Evolutionary conservation across 2,329 filamentous ascomycete genomes (phyloP).

Genomic region (Alternaria viburni): DNA sequence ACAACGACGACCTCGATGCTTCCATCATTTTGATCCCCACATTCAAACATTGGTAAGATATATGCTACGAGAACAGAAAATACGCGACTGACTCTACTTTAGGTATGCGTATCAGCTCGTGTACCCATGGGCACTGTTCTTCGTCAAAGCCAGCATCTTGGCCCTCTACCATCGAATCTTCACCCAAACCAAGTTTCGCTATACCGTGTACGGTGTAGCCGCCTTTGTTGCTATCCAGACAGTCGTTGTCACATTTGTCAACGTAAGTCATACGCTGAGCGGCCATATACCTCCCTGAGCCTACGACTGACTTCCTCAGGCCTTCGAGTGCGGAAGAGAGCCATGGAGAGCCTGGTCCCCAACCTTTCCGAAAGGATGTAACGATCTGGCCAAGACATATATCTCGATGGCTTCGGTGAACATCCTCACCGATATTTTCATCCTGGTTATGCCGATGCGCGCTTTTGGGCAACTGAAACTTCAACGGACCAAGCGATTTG

Average conservation of each 20-base stretch:
- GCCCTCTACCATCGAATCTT: constrained; percentile 31
- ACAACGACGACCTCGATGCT: not conserved
- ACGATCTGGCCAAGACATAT: constrained; percentile 24
- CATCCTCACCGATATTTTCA: constrained; percentile 26
- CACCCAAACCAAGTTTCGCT: constrained; percentile 15
- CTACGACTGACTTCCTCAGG: constrained; percentile 8
- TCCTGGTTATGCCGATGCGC: constrained; percentile 25
- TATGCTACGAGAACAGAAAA: fast-evolving
- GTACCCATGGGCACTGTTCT: constrained; percentile 29
- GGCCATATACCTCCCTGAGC: not conserved
- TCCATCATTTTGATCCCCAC: not conserved
- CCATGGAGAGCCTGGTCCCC: constrained; percentile 23
- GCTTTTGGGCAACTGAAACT: constrained; percentile 25
- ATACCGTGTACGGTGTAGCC: constrained; percentile 6
- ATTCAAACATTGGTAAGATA: not conserved
- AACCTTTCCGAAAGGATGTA: constrained; percentile 28
- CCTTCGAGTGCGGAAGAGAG: constrained; percentile 24
- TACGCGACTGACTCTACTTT: not conserved
- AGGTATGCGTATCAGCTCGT: constrained; percentile 35
- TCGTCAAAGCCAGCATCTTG: constrained; percentile 31
- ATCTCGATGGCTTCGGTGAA: constrained; percentile 26
- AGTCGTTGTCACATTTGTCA: constrained; percentile 19
- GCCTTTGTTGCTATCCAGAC: constrained; percentile 17
- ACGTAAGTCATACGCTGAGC: constrained; percentile 8
- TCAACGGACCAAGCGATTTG: constrained; percentile 18